These are phyloP conservation scores for Puccinia triticina DNA, from an alignment of 1,284 basidiomycete species.

Conservation along the genomic window DNA sequence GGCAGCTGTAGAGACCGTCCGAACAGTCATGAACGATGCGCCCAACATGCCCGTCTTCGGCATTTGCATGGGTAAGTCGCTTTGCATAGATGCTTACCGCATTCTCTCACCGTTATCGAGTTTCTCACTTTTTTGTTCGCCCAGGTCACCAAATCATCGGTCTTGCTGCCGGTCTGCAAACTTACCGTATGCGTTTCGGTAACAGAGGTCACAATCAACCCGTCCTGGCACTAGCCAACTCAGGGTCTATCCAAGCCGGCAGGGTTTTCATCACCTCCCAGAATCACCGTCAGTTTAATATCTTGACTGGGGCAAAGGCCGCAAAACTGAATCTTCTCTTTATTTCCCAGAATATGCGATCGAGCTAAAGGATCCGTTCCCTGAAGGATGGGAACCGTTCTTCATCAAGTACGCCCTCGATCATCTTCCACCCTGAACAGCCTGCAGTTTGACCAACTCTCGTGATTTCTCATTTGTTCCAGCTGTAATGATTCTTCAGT, in stretches of 20 bases:
- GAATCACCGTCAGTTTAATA: slow-evolving; percentile 57
- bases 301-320: slow-evolving; percentile 61
- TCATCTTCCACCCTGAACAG: background rate
- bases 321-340: slow-evolving; percentile 56
- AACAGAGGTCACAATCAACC: slow-evolving; percentile 99
- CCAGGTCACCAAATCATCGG: slow-evolving; percentile 83
- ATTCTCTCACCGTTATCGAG: background rate
- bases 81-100: too few species aligned
- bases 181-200: slow-evolving; percentile 95
- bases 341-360: slow-evolving; percentile 80
- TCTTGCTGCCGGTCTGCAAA: slow-evolving; percentile 92
- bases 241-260: slow-evolving; percentile 89
- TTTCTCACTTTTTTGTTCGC: background rate
- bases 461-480: slow-evolving; percentile 10
- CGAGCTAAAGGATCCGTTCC: slow-evolving; percentile 87
- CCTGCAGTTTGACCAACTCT: background rate
- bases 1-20: slow-evolving; percentile 78
- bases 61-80: slow-evolving; percentile 83
- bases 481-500: slow-evolving; percentile 73
- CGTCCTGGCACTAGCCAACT: slow-evolving; percentile 84
- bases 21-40: slow-evolving; percentile 73
- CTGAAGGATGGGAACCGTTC: slow-evolving; percentile 91
- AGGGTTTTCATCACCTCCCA: slow-evolving; percentile 88
- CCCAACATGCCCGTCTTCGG: slow-evolving; percentile 95
- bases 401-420: slow-evolving; percentile 81